Evolutionary conservation across 2,329 filamentous ascomycete genomes (phyloP).

Genomic region (Penicillium griseofulvum): DNA sequence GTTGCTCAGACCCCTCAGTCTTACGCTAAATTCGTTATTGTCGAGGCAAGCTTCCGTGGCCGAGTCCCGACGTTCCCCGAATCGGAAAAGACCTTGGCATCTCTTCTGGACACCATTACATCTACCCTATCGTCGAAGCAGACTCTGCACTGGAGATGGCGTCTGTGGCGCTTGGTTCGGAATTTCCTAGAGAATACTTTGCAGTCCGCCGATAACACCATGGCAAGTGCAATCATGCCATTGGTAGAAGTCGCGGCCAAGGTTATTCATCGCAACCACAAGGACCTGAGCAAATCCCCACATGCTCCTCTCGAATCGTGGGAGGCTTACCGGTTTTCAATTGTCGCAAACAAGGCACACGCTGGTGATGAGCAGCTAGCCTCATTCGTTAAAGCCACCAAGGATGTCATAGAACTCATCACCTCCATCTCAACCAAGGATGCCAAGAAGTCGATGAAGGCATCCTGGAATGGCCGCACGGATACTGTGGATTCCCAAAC

Average conservation of each 20-base stretch:
- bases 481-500: constrained; percentile 33
- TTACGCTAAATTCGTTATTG: constrained; percentile 37
- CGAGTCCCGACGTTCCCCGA: constrained; percentile 24
- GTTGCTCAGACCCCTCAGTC: constrained; percentile 27
- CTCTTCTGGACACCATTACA: constrained; percentile 27
- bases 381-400: constrained; percentile 25
- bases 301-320: constrained; percentile 36
- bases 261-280: constrained; percentile 31
- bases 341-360: constrained; percentile 26
- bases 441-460: constrained; percentile 25
- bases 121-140: constrained; percentile 34
- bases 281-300: constrained; percentile 22
- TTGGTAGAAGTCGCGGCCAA: constrained; percentile 30
- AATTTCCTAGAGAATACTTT: constrained; percentile 34
- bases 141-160: constrained; percentile 40
- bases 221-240: constrained; percentile 21
- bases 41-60: constrained; percentile 36
- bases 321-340: constrained; percentile 37
- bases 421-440: constrained; percentile 24
- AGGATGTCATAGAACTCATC: constrained; percentile 27
- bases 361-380: constrained; percentile 21
- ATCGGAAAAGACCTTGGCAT: constrained; percentile 22
- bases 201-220: constrained; percentile 19
- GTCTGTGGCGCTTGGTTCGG: constrained; percentile 40
- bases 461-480: constrained; percentile 39